These are phyloP conservation scores for Venustampulla echinocandica DNA, from an alignment of 495 filamentous ascomycete genomes.

Conservation along the genomic window DNA sequence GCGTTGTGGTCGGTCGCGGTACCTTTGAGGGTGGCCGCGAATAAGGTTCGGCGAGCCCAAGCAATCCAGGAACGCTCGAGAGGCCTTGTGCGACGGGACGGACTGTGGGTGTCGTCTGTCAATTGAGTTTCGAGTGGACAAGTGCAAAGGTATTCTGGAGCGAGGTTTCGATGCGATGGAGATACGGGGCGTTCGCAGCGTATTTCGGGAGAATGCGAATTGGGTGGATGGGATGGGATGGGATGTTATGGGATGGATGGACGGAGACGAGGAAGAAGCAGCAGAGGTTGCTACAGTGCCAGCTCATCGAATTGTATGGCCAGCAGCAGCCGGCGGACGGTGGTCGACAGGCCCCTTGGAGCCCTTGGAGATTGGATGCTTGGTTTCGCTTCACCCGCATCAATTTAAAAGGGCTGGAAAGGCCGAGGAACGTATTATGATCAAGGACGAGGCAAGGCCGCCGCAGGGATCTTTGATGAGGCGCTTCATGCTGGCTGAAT, in stretches of 20 bases:
- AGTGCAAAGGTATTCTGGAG: neutral
- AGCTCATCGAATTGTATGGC: slow-evolving; percentile 1
- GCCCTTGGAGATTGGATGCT: neutral
- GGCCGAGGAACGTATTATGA: too few relatives aligned
- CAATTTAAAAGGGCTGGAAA: too few relatives aligned
- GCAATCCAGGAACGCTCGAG: neutral
- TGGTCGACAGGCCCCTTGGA: too few relatives aligned
- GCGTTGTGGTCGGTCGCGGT: neutral
- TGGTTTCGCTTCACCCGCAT: neutral
- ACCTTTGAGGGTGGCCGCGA: too few relatives aligned
- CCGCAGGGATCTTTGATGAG: too few relatives aligned
- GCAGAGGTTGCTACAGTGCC: too few relatives aligned
- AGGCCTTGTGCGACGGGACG: too few relatives aligned
- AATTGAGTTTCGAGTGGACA: too few relatives aligned
- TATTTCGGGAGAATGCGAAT: neutral
- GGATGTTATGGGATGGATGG: slow-evolving; percentile 1
- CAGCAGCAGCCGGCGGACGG: neutral
- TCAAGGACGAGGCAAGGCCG: too few relatives aligned
- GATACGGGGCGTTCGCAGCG: neutral
- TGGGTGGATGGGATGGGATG: neutral
- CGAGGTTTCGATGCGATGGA: neutral
- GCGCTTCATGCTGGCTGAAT: too few relatives aligned
- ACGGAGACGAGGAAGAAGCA: neutral
- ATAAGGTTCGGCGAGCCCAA: neutral
- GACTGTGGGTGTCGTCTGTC: too few relatives aligned